These are phyloP conservation scores for Nicotiana obtusifolia DNA, from an alignment of 257 asterid genomes.

Conservation along the genomic window DNA sequence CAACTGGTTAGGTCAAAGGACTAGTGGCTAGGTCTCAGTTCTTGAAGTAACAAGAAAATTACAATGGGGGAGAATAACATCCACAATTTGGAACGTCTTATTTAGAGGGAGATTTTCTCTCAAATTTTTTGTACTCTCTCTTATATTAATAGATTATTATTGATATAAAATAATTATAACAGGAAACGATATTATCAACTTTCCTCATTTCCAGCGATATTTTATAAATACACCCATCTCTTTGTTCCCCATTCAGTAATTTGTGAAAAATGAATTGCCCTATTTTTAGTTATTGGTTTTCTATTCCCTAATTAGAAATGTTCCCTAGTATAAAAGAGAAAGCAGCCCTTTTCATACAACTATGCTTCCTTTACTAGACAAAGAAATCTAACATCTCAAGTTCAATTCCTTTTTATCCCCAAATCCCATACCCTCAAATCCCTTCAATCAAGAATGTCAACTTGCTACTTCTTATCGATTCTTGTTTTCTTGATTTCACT, in stretches of 20 bases:
- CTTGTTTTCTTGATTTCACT: constrained; percentile 23
- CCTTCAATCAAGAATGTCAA: constrained; percentile 16
- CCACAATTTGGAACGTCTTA: no score
- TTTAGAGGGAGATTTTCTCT: no score
- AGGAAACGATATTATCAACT: no score
- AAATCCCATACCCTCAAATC: neutral
- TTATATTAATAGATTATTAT: no score
- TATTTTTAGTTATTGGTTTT: neutral
- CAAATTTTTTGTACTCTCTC: no score
- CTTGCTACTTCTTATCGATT: constrained; percentile 18
- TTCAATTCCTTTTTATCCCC: neutral
- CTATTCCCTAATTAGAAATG: neutral
- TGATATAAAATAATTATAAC: no score
- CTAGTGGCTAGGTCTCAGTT: neutral
- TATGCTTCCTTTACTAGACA: neutral
- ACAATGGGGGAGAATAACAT: no score
- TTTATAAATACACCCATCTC: neutral
- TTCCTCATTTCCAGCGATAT: no score
- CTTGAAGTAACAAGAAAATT: neutral
- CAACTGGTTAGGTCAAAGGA: neutral
- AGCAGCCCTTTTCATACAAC: neutral
- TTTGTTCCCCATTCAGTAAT: neutral
- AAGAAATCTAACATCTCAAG: constrained; percentile 2
- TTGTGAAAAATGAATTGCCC: neutral
- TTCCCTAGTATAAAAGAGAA: neutral